Base-by-base conservation (phyloP, 768 basidiomycete species). In the Macrolepiota albuminosa region DNA sequence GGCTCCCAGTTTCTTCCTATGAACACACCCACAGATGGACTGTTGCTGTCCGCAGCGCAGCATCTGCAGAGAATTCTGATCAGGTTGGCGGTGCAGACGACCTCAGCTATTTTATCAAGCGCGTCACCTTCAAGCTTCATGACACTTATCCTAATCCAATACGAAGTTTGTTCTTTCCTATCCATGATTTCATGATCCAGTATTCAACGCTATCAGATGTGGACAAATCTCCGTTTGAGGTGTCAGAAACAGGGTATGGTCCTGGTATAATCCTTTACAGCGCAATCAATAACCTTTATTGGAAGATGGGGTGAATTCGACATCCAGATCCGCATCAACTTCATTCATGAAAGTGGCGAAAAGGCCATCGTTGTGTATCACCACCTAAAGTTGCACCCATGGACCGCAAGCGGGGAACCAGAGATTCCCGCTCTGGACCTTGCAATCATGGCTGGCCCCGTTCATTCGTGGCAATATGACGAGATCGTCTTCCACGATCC, bases 401-500 rank as follows among this genome's bases (percentile, higher is more conserved):
- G 93, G 93, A 80, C 85, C 3, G 73, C 78, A 24, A 71, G 79
- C 2, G 82, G 81, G 29, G 86, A 89, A 48, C 82, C 85, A 0
- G 85, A 87, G 56, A 83, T 88, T 3, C 86, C 88, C 0, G 79
- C 87, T 4, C 78, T 86, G 8, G 87, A 89, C 16, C 78, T 79
- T 26, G 87, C 89, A 2, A 78, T 84, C 68, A 86, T 85, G 67
- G 68, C 80, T 31, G 88, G 87, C 0, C 89, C 91, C 0, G 93
- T 99, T 33, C 91, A 97, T 71, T 91, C 93, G 0, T 99, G 96
- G 95, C 96, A 98, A 68, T 98, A 98, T 75, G 96, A 98, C 73
- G 97, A 99, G 74, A 83, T 98, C 63, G 93, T 98, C 54, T 98
- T 99, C 75, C 84, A 87, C 68, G 96, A 98, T 66, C 97, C 97